Conservation (phyloP, 2,329 filamentous ascomycete genomes). For the Alternaria infectoria region DNA sequence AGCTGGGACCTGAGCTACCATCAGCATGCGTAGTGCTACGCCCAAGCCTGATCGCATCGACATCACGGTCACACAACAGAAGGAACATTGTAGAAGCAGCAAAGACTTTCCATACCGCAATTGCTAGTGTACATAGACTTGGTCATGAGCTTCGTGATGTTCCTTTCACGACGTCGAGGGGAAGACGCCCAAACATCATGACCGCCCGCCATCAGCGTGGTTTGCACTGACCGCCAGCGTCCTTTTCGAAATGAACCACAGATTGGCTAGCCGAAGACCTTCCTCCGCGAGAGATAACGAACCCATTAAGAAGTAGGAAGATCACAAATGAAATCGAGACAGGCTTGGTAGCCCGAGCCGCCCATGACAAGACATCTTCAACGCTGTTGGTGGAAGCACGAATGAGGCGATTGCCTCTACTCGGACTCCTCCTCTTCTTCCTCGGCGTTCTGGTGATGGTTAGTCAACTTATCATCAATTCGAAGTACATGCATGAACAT, state of each 20-base stretch:
- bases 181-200: slow-evolving; percentile 44
- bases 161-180: slow-evolving; percentile 28
- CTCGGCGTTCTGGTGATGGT: slow-evolving; percentile 32
- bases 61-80: not conserved
- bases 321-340: slow-evolving; percentile 31
- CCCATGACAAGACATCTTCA: slow-evolving; percentile 36
- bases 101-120: slow-evolving; percentile 42
- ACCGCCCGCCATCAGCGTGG: slow-evolving; percentile 27
- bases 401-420: slow-evolving; percentile 28
- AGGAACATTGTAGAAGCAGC: slow-evolving; percentile 12
- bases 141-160: slow-evolving; percentile 48
- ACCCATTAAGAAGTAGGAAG: slow-evolving; percentile 34
- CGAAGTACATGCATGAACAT: slow-evolving; percentile 2
- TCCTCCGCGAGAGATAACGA: slow-evolving; percentile 27
- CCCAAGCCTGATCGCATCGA: slow-evolving; percentile 1
- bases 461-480: slow-evolving; percentile 13
- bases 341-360: slow-evolving; percentile 25
- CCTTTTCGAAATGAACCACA: slow-evolving; percentile 27
- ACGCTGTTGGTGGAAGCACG: slow-evolving; percentile 12
- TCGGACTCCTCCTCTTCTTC: slow-evolving; percentile 52
- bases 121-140: slow-evolving; percentile 46
- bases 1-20: slow-evolving; percentile 27
- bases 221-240: slow-evolving; percentile 37
- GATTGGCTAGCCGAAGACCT: slow-evolving; percentile 28
- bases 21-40: slow-evolving; percentile 34